phyloP scores from a whole-genome alignment of 306 rosid genomes.

The Acmispon strigosus region DNA sequence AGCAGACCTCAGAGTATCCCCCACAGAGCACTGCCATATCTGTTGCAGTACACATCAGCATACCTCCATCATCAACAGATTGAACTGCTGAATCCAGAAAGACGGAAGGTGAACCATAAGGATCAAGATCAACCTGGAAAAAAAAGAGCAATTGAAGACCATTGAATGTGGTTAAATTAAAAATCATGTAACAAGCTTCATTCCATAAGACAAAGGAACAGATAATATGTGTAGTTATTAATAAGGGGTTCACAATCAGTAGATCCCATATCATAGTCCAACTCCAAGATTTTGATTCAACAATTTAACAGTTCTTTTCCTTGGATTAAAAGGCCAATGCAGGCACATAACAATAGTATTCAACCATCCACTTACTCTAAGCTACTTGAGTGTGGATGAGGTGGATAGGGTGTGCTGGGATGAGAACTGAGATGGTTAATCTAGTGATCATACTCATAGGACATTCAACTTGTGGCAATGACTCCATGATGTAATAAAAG shows the following conservation, averaged over 20 bases:
- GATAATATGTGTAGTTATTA: background rate
- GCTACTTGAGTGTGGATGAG: background rate
- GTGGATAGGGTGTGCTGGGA: background rate
- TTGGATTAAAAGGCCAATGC: background rate
- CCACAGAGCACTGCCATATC: constrained; percentile 96
- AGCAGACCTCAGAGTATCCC: constrained; percentile 94
- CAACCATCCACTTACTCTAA: constrained; percentile 34
- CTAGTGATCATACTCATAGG: constrained; percentile 23
- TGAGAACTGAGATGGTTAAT: no score
- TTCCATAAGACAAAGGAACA: background rate
- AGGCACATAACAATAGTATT: background rate
- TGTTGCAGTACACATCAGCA: constrained; percentile 94
- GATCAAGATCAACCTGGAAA: constrained; percentile 92
- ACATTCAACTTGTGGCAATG: background rate
- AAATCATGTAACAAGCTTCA: background rate
- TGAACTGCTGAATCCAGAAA: constrained; percentile 94
- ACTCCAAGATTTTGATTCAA: background rate
- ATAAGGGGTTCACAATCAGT: background rate
- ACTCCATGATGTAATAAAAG: background rate
- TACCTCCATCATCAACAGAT: constrained; percentile 86
- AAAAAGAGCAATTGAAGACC: background rate
- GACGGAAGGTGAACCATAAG: constrained; percentile 86
- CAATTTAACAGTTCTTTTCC: background rate
- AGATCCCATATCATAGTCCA: background rate
- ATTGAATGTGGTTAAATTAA: constrained; percentile 2